A percentile compares a stretch with the other conserved stretches of the same genome.
Conservation (phyloP, 805 yeast genomes). For the Barnettozyma wickerhamii region DNA sequence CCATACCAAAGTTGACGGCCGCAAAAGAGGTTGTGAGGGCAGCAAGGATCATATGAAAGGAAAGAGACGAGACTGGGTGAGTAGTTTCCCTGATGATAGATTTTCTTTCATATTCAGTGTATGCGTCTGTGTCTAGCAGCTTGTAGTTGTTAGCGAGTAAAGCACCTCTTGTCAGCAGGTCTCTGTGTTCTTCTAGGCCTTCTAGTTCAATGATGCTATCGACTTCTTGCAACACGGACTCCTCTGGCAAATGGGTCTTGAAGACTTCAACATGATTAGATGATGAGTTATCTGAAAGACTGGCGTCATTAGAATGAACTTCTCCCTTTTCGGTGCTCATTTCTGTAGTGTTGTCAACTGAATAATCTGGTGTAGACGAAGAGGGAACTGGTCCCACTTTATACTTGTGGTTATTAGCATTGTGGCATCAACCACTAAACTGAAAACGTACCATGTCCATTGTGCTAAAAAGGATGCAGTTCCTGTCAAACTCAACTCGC, state of each 20-base stretch:
- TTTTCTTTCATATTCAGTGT: slow-evolving; percentile 30
- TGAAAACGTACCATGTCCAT: no score
- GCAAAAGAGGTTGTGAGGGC: slow-evolving; percentile 51
- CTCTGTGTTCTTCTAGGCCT: slow-evolving; percentile 23
- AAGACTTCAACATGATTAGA: slow-evolving; percentile 4
- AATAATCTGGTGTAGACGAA: no score
- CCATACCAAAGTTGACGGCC: slow-evolving; percentile 71
- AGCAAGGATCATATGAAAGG: slow-evolving; percentile 50
- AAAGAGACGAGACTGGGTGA: slow-evolving; percentile 45
- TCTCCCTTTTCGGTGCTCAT: not conserved
- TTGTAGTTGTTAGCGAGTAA: slow-evolving; percentile 49
- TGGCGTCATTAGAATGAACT: not conserved
- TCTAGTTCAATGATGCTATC: slow-evolving; percentile 9
- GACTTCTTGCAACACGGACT: slow-evolving; percentile 5
- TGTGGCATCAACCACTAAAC: not conserved
- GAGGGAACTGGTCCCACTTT: no score
- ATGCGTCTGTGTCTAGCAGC: slow-evolving; percentile 34
- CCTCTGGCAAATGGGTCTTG: slow-evolving; percentile 7
- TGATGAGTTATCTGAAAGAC: not conserved
- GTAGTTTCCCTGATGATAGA: slow-evolving; percentile 39
- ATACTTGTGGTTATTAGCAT: no score
- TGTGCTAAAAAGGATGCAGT: no score
- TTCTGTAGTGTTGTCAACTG: no score
- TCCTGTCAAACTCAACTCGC: no score
- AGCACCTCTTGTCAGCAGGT: slow-evolving; percentile 47